A percentile compares a stretch with the other conserved stretches of the same genome.
Conservation (phyloP, 2,329 filamentous ascomycete species). For the Ascochyta pisi region DNA sequence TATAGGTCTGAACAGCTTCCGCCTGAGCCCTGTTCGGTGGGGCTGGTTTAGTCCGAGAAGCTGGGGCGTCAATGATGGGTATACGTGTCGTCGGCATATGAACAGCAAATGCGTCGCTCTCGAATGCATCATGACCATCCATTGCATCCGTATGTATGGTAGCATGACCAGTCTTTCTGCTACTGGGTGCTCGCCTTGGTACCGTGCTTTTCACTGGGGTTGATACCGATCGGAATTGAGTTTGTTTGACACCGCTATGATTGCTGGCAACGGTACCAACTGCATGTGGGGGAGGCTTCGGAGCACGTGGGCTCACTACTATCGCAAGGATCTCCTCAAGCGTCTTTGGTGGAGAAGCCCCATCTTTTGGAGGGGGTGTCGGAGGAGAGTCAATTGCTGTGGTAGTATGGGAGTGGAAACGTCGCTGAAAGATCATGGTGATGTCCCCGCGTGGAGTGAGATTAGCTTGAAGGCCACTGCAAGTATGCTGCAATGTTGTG, state of each 20-base stretch:
- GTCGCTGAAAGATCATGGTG: slow-evolving; percentile 26
- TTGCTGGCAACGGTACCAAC: slow-evolving; percentile 11
- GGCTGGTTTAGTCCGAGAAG: slow-evolving; percentile 21
- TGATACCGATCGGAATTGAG: slow-evolving; percentile 3
- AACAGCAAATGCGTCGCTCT: slow-evolving; percentile 44
- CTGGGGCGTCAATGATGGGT: slow-evolving; percentile 33
- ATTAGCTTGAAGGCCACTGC: not conserved
- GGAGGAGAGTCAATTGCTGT: slow-evolving; percentile 8
- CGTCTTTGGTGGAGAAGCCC: slow-evolving; percentile 18
- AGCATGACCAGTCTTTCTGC: slow-evolving; percentile 33
- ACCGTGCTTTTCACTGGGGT: slow-evolving; percentile 6
- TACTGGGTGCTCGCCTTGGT: slow-evolving; percentile 25
- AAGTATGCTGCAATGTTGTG: not conserved
- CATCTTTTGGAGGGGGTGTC: slow-evolving; percentile 13
- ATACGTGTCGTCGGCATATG: slow-evolving; percentile 44
- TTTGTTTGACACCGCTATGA: not conserved
- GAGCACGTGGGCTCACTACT: slow-evolving; percentile 18
- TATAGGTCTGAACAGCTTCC: slow-evolving; percentile 40
- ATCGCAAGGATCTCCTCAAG: slow-evolving; percentile 22
- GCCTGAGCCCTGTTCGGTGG: slow-evolving; percentile 30
- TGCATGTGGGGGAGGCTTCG: slow-evolving; percentile 14
- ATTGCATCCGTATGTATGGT: slow-evolving; percentile 40
- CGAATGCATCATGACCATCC: slow-evolving; percentile 35
- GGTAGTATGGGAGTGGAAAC: slow-evolving; percentile 11
- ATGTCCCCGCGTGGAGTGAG: not conserved